A percentile compares a stretch with the other conserved stretches of the same genome.
Evolutionary conservation across 2,329 filamentous ascomycete genomes (phyloP).

Genomic region (Pezicula carpinea): DNA sequence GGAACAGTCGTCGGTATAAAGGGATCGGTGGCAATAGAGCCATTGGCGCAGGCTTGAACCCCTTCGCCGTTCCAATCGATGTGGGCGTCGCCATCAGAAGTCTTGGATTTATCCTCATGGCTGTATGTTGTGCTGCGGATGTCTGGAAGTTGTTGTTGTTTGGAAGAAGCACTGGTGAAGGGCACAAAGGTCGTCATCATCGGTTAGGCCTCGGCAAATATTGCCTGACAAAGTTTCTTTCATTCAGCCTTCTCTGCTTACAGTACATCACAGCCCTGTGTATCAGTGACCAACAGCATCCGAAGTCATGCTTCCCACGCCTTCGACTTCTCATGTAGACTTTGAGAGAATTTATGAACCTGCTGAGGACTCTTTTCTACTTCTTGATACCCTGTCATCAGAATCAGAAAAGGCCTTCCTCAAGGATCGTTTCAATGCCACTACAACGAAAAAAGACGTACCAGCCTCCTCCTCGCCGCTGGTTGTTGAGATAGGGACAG

Average conservation of each 20-base stretch:
- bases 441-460: constrained; percentile 6
- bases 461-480: constrained; percentile 46
- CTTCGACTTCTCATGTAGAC: constrained; percentile 85
- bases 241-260: constrained; percentile 7
- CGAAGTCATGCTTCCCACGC: constrained; percentile 77
- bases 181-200: neutral
- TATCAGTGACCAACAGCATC: neutral
- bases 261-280: neutral
- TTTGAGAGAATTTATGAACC: constrained; percentile 91
- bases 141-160: neutral
- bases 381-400: constrained; percentile 86
- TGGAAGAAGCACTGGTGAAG: neutral
- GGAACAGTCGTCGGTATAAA: constrained; percentile 81
- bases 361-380: constrained; percentile 89
- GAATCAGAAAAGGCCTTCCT: constrained; percentile 24
- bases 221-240: neutral
- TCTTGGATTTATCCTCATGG: constrained; percentile 19
- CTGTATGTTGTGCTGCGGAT: neutral
- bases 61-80: constrained; percentile 14
- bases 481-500: constrained; percentile 81
- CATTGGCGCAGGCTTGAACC: constrained; percentile 22
- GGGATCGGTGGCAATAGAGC: constrained; percentile 49
- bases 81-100: constrained; percentile 23
- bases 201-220: constrained; percentile 3
- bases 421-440: constrained; percentile 11